Evolutionary conservation across 2,329 filamentous ascomycete species (phyloP), one percentile per base, ranked within the genome.

Genomic region (Cytospora paraplurivora): DNA sequence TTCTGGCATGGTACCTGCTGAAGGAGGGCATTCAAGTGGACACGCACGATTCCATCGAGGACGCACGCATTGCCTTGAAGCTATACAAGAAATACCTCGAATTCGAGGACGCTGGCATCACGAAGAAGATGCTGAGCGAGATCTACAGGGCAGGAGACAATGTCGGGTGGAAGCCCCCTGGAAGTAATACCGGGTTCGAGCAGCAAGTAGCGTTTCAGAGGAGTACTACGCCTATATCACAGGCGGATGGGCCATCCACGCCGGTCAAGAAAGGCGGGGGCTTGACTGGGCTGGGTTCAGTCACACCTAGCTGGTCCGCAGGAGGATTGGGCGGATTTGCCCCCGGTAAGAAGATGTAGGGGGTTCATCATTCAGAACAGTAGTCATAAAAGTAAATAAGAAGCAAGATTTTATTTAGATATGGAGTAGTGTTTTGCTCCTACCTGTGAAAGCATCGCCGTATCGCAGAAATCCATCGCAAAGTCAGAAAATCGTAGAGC

Each of bases 11-110:
- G 90, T 88, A 88, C 59, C 83, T 99, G 10, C 86, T 99, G 50
- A 93, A 93, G 71, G 92, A 98, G 76, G 92, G 94, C 71, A 97
- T 99, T 66, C 96, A 99, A 76, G 84, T 92, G 71, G 90, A 92
- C 68, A 92, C 88, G 7, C 96, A 99, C 76, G 95, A 99, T 76
- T 94, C 90, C 12, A 96, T 99, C 69, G 95, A 98, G 76, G 95
- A 99, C 74, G 93, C 95, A 0, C 85, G 90, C 33, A 97, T 94
- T 49, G 95, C 96, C 0, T 81, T 98, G 49, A 91, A 92, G 73
- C 81, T 99, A 10, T 99, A 89, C 71, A 85, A 90, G 52, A 97
- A 97, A 75, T 97, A 93, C 75, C 83, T 92, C 67, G 93, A 98
- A 77, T 98, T 91, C 71, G 82, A 89, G 59, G 92, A 96, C 69